phyloP scores from a whole-genome alignment of 441 rosid species.

The Corymbia calophylla region DNA sequence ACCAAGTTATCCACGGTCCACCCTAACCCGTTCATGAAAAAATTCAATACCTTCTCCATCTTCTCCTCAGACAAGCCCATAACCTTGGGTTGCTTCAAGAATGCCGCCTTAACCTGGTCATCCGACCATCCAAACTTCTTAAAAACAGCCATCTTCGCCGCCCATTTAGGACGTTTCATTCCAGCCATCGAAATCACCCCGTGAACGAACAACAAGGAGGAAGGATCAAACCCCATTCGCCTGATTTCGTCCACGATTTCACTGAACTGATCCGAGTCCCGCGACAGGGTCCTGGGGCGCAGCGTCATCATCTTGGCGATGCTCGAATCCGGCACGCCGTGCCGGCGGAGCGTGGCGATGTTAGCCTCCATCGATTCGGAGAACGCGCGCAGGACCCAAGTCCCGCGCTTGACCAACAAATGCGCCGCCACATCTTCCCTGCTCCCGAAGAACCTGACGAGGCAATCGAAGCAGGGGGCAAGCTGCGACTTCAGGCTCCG shows the following conservation, averaged over 20 bases:
- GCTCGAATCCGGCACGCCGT: slow-evolving; percentile 2
- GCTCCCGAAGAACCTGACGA: slow-evolving; percentile 6
- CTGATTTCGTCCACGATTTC: background rate
- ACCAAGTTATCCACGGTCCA: background rate
- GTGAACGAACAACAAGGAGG: slow-evolving; percentile 1
- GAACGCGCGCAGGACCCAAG: slow-evolving; percentile 6
- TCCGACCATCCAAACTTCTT: slow-evolving; percentile 5
- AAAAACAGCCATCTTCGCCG: background rate
- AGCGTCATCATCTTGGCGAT: background rate
- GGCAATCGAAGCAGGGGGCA: slow-evolving; percentile 1
- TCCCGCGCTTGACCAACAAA: background rate
- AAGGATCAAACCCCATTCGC: slow-evolving; percentile 1
- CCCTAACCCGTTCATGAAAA: background rate
- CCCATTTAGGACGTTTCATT: slow-evolving; percentile 1
- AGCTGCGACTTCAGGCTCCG: background rate
- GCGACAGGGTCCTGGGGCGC: slow-evolving; percentile 1
- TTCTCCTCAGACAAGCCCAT: slow-evolving; percentile 1
- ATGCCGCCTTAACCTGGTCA: background rate
- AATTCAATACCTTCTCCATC: slow-evolving; percentile 5
- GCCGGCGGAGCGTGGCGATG: background rate
- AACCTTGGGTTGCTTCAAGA: slow-evolving; percentile 10
- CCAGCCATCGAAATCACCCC: background rate
- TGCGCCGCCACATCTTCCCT: background rate
- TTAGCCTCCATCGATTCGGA: background rate
- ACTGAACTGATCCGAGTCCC: background rate